A percentile compares a stretch with the other conserved stretches of the same genome.
These are phyloP conservation scores for Cairneyella variabilis DNA, from an alignment of 495 filamentous ascomycete species.

Conservation along the genomic window DNA sequence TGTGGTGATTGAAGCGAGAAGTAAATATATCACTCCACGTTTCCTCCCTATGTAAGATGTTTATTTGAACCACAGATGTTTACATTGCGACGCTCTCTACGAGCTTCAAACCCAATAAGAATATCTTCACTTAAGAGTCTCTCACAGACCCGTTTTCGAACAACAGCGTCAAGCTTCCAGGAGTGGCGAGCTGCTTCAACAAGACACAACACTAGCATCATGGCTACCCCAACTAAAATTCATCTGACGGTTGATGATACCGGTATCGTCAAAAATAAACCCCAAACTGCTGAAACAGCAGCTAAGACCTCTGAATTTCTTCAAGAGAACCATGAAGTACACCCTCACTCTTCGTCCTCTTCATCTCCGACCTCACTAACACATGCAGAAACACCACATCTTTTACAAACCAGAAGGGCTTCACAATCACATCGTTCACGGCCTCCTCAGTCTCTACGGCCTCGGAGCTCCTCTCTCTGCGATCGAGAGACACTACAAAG, in stretches of 20 bases:
- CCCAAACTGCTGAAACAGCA: slow-evolving; percentile 55
- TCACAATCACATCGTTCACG: slow-evolving; percentile 71
- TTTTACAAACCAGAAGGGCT: slow-evolving; percentile 70
- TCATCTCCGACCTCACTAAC: background rate
- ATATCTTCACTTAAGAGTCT: background rate
- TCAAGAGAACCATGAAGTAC: slow-evolving; percentile 65
- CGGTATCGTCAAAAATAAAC: slow-evolving; percentile 49
- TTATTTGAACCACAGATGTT: no score
- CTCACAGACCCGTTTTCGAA: background rate
- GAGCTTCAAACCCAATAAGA: no score
- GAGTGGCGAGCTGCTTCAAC: slow-evolving; percentile 12
- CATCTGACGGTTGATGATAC: slow-evolving; percentile 51
- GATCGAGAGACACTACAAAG: slow-evolving; percentile 55
- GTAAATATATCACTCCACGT: no score
- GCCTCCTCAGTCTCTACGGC: slow-evolving; percentile 69
- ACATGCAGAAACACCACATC: slow-evolving; percentile 59
- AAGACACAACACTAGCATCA: slow-evolving; percentile 28
- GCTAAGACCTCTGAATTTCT: slow-evolving; percentile 58
- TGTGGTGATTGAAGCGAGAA: no score
- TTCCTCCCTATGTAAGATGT: no score
- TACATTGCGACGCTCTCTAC: no score
- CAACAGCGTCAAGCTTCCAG: slow-evolving; percentile 10
- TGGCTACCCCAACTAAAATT: slow-evolving; percentile 65
- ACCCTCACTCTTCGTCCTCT: background rate
- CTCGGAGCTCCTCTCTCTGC: slow-evolving; percentile 58